Conservation (phyloP, 1,284 basidiomycete species). For the Boletellus deceptivus region DNA sequence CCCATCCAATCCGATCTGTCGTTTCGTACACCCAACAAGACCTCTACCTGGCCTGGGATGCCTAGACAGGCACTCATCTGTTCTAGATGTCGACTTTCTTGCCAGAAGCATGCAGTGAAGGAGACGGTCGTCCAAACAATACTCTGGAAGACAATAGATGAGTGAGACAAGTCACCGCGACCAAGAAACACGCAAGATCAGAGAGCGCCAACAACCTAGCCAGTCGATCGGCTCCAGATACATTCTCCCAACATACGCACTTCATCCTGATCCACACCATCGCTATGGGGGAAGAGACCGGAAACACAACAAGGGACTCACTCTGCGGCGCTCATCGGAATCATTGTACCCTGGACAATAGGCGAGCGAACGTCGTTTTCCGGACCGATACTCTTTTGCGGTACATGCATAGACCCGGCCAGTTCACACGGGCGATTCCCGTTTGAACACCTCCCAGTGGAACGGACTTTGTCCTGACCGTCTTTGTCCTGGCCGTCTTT, state of each 20-base stretch:
- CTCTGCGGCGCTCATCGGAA: constrained; percentile 21
- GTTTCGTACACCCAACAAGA: constrained; percentile 6
- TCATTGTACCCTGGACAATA: constrained; percentile 19
- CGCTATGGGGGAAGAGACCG: not conserved
- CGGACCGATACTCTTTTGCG: constrained; percentile 7
- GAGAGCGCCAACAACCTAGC: constrained; percentile 5
- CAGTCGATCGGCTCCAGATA: constrained; percentile 7
- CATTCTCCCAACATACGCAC: constrained; percentile 11
- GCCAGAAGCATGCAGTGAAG: constrained; percentile 10
- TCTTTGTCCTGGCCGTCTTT: not conserved
- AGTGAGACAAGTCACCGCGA: constrained; percentile 20
- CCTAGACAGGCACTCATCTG: constrained; percentile 1
- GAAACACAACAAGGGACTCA: constrained; percentile 18
- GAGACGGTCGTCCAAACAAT: constrained; percentile 31
- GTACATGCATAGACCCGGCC: constrained; percentile 16
- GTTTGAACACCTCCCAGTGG: constrained; percentile 1
- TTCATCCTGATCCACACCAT: constrained; percentile 10
- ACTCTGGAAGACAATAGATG: constrained; percentile 20
- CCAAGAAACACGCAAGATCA: constrained; percentile 19
- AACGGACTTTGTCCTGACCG: not conserved
- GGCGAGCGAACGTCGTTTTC: constrained; percentile 31
- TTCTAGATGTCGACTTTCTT: constrained; percentile 2
- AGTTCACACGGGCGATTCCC: constrained; percentile 2
- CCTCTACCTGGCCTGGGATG: not conserved
- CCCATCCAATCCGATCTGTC: not conserved